Evolutionary conservation across 2,329 filamentous ascomycete genomes (phyloP), one percentile per base, ranked within the genome.

Genomic region (Fusarium sp.): DNA sequence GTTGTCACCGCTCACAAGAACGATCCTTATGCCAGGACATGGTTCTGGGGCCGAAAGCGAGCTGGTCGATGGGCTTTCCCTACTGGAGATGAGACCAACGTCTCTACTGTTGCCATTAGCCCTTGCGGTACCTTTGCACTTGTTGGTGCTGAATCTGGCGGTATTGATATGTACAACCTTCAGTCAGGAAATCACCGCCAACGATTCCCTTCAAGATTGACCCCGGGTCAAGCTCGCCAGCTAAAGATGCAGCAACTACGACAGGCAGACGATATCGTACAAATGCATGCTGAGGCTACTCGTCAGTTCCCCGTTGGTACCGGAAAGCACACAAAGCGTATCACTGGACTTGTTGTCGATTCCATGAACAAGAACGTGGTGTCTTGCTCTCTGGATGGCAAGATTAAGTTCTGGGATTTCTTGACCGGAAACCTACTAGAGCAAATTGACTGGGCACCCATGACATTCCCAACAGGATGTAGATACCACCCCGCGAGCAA

Each of bases 391-490:
- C 84, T 95, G 20, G 96, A 99, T 81, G 96, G 96, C 38, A 97
- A 93, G 82, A 88, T 98, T 77, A 98, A 98, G 85, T 98, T 99
- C 81, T 99, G 97, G 97, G 94, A 97, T 74, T 97, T 99, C 73
- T 83, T 91, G n/a, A 94, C 93, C 0, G 96, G 96, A 13, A 89
- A 90, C 50, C 87, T 98, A 6, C 80, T 93, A 17, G 89, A 96
- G 71, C 91, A 98, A 79, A 90, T 98, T 58, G 91, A 95, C 81
- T 97, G 95, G 93, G 90, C 92, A 50, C 82, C 82, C 11, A 94
- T 93, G 88, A 91, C 91, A 9, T 89, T 91, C 51, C 91, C 97
- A 59, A 93, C 90, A 1, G 91, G 89, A 22, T 91, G 96, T 76
- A 91, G 92, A 65, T 96, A 97, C 80, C 95, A 97, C 79, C 87